phyloP scores from a whole-genome alignment of 352 stramenopile genomes.

The Globisporangium paddicum region DNA sequence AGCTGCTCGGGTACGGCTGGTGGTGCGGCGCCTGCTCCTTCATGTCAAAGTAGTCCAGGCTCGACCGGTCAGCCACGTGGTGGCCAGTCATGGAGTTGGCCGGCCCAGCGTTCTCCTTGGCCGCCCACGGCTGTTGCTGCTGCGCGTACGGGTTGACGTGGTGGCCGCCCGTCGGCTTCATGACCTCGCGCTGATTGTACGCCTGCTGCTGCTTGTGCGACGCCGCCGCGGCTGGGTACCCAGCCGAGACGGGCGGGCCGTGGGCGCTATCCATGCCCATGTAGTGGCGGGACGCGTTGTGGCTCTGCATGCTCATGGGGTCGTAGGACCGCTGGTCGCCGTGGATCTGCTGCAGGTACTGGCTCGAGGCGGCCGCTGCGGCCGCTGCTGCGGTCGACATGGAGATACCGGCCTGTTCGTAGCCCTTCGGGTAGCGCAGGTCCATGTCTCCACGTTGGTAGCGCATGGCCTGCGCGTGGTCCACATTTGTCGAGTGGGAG shows the following conservation, averaged over 20 bases:
- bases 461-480: slow-evolving; percentile 40
- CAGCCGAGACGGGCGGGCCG: neutral
- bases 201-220: slow-evolving; percentile 29
- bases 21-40: slow-evolving; percentile 50
- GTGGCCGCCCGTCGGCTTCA: slow-evolving; percentile 24
- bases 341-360: slow-evolving; percentile 74
- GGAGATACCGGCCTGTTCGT: slow-evolving; percentile 24
- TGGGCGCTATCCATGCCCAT: slow-evolving; percentile 36
- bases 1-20: slow-evolving; percentile 34
- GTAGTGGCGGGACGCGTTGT: slow-evolving; percentile 50
- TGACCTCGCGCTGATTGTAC: slow-evolving; percentile 24
- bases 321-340: slow-evolving; percentile 73
- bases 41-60: slow-evolving; percentile 71
- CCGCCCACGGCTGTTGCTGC: slow-evolving; percentile 45
- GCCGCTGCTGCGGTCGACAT: slow-evolving; percentile 10
- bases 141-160: slow-evolving; percentile 39
- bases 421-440: slow-evolving; percentile 67
- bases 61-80: slow-evolving; percentile 28
- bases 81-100: slow-evolving; percentile 17
- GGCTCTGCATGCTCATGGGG: slow-evolving; percentile 44
- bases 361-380: slow-evolving; percentile 17
- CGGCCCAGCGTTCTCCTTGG: slow-evolving; percentile 34
- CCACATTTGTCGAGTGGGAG: slow-evolving; percentile 15
- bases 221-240: slow-evolving; percentile 30
- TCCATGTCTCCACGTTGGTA: slow-evolving; percentile 67